Base-by-base conservation (phyloP, 2,329 filamentous ascomycete species). In the Alternaria viburni region DNA sequence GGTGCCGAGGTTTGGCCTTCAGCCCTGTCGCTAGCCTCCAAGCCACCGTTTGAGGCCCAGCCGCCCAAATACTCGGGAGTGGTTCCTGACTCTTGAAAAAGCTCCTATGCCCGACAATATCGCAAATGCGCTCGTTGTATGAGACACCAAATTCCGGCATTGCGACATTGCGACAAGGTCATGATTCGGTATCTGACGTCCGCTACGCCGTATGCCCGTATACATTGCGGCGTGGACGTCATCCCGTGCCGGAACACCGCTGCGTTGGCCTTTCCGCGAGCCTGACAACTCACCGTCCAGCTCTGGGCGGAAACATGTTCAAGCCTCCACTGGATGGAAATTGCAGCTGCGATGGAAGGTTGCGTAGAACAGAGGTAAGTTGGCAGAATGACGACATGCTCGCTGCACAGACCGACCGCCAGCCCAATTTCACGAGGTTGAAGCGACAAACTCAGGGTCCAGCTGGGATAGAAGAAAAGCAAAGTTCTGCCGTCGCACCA, bases 41-140 rank as follows among this genome's bases (percentile, higher is more conserved):
- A 64, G 70, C 70, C 68, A 71, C 51, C 63, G 74, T 77, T 72
- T 78, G 66, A 69, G 61, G 67, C 69, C 70, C 62, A 65, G 54
- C 54, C 59, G 56, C 60, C 69, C 69, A 61, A 41, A 44, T 50
- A 32, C 21, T 61, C 60, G 74, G 72, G 69, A 59, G 57, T 77
- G 72, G 73, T 73, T 71, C 70, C 66, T 73, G 69, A 64, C 59
- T 69, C 69, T 73, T 70, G 55, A 70, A 67, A 73, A 68, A 44
- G 47, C 30, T 47, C 50, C 55, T 64, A 36, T 55, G 36, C 51
- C 62, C 66, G 45, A 52, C 57, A 41, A 32, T 45, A 46, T 43
- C 12, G 47, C 54, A 61, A 47, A 52, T 51, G 49, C 28, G 28
- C 49, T 51, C 49, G 49, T 28, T 32, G 28, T 51, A 30, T 51